Evolutionary conservation across 371 early-diverging fungal species (phyloP), one percentile per base, ranked within the genome.

Genomic region (Mucor plumbeus): DNA sequence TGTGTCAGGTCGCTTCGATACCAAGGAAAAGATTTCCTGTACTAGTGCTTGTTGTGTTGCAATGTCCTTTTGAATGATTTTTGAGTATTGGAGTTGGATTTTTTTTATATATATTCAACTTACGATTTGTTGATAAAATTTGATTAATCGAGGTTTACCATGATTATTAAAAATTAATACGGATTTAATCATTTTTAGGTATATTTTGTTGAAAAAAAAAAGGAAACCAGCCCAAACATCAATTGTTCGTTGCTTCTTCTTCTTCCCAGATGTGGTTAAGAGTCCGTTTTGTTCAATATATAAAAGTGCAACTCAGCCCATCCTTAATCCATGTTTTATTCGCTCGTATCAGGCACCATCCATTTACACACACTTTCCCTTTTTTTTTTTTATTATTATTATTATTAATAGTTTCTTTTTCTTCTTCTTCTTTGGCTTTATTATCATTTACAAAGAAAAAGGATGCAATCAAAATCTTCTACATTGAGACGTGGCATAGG

Each of bases 81-180:
- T 36, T 19, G 36, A 11, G 9, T 17, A 38, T 11, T 36, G 1
- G 7, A 44, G 14, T 44, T 17, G 13, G 17, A 5, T 7, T 9
- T 38, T 38, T 11, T 11, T n/a, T n/a, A n/a, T n/a, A 7, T 1
- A 38, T 38, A 5, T 7, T 14, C 4, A 34, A 19, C 54, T 65
- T 86, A 93, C 95, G 65, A 97, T 87, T 67, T 94, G 93, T 71
- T 94, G 93, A 76, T 95, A 98, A 79, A 95, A 96, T 71, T 93
- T 91, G 70, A 93, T 88, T 54, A 97, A 78, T 68, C 97, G 88
- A 47, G 97, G 95, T 77, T 96, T 97, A 64, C 98, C 98, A 68
- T 93, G 91, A 77, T 95, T 96, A 77, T 98, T 98, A 80, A 98
- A 97, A 67, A 97, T 95, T 62, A 97, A 87, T 14, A 95, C 95